Conservation (phyloP, 1,284 basidiomycete species). For the Fomitopsis pinicola region DNA sequence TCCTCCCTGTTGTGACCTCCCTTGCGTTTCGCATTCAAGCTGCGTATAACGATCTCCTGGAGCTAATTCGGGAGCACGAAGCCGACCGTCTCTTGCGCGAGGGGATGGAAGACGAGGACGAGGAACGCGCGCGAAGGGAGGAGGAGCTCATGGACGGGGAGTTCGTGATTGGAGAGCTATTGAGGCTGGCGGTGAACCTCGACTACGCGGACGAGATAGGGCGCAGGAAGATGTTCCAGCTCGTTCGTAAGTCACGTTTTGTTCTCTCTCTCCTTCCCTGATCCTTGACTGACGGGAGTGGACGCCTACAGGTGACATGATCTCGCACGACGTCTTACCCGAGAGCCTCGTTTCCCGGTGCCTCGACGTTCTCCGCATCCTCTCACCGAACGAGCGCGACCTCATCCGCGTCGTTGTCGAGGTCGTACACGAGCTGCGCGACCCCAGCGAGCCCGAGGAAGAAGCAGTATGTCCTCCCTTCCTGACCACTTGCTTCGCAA, state of each 20-base stretch:
- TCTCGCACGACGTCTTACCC: constrained; percentile 79
- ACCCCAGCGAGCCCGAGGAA: constrained; percentile 52
- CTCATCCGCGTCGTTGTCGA: constrained; percentile 94
- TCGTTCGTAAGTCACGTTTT: constrained; percentile 60
- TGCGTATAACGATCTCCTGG: constrained; percentile 70
- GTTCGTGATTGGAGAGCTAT: constrained; percentile 79
- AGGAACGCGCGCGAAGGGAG: constrained; percentile 38
- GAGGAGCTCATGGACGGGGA: constrained; percentile 61
- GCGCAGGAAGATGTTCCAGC: constrained; percentile 85
- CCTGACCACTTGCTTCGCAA: not conserved
- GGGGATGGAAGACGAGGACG: constrained; percentile 39
- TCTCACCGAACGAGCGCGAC: constrained; percentile 85
- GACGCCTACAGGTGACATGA: constrained; percentile 66
- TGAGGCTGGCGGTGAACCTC: constrained; percentile 77
- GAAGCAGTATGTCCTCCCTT: constrained; percentile 3
- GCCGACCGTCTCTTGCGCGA: constrained; percentile 33
- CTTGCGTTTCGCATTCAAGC: constrained; percentile 86
- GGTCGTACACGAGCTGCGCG: constrained; percentile 83
- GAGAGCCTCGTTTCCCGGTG: constrained; percentile 76
- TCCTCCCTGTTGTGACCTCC: constrained; percentile 85
- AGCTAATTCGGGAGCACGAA: constrained; percentile 39
- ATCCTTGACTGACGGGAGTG: not conserved
- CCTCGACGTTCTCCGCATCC: constrained; percentile 83
- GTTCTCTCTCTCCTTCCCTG: not conserved
- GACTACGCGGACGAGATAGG: constrained; percentile 97